Conservation (phyloP, 345 rosid species). For the Mangifera indica region DNA sequence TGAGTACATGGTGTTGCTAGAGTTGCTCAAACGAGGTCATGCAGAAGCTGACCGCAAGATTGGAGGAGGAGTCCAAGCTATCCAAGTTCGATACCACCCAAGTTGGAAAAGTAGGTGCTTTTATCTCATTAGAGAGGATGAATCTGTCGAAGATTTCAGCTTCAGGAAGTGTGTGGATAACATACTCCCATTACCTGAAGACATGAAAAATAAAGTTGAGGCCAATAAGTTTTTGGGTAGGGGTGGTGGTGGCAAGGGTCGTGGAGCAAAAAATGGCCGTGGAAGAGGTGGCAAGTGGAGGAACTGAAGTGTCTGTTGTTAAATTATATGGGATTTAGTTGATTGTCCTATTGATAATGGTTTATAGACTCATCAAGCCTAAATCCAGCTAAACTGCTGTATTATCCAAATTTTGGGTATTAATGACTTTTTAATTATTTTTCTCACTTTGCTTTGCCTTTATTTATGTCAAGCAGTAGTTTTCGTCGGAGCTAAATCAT, state of each 20-base stretch:
- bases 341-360: neutral
- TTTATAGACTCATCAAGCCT: neutral
- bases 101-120: slow-evolving; percentile 73
- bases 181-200: slow-evolving; percentile 81
- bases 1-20: slow-evolving; percentile 71
- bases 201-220: slow-evolving; percentile 56
- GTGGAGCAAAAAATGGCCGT: slow-evolving; percentile 39
- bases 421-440: neutral
- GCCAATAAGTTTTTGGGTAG: slow-evolving; percentile 42
- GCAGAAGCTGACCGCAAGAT: slow-evolving; percentile 77
- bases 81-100: slow-evolving; percentile 77
- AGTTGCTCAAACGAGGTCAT: slow-evolving; percentile 82
- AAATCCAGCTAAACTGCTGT: slow-evolving; percentile 1
- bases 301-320: slow-evolving; percentile 20
- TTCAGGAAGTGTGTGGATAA: slow-evolving; percentile 94
- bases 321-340: neutral
- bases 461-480: neutral
- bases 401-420: slow-evolving; percentile 18
- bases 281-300: slow-evolving; percentile 46
- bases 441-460: neutral
- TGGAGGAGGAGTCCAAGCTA: slow-evolving; percentile 64
- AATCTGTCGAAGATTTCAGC: slow-evolving; percentile 79
- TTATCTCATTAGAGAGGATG: slow-evolving; percentile 79
- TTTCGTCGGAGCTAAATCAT: too few relatives aligned
- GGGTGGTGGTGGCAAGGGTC: slow-evolving; percentile 19